Evolutionary conservation across 768 basidiomycete genomes (phyloP).

Genomic region (Boletus barrowsii): DNA sequence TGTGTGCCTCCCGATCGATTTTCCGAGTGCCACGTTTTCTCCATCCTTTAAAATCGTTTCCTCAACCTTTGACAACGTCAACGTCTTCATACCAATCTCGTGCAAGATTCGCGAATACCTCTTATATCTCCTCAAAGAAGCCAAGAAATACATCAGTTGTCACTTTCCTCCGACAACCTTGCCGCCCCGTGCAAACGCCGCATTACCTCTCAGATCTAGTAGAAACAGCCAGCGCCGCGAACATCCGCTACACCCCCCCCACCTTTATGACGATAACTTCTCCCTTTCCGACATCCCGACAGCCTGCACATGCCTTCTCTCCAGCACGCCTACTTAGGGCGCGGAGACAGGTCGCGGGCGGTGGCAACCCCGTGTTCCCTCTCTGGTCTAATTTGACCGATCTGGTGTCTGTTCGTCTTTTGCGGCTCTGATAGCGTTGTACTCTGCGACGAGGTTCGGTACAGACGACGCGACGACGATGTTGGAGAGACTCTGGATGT

Average conservation of each 20-base stretch:
- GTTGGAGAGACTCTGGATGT: background rate
- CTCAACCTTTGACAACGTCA: background rate
- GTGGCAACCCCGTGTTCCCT: background rate
- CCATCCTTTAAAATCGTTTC: background rate
- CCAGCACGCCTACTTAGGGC: constrained; percentile 17
- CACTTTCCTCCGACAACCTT: background rate
- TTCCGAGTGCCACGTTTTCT: background rate
- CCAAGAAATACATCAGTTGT: background rate
- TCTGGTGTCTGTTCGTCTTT: background rate
- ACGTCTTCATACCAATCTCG: background rate
- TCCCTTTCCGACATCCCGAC: background rate
- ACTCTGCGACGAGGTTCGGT: constrained; percentile 1
- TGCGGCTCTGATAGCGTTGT: background rate
- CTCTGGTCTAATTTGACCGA: background rate
- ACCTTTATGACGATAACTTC: background rate
- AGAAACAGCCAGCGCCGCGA: background rate
- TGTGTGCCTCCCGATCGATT: background rate
- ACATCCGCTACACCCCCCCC: background rate
- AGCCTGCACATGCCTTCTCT: constrained; percentile 12
- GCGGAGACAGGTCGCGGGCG: constrained; percentile 10
- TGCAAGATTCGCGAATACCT: constrained; percentile 1
- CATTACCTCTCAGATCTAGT: background rate
- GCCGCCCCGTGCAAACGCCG: background rate
- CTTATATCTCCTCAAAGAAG: background rate
- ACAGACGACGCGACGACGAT: background rate